Conservation (phyloP, 192 early-diverging fungal genomes). For the Radiomyces spectabilis region DNA sequence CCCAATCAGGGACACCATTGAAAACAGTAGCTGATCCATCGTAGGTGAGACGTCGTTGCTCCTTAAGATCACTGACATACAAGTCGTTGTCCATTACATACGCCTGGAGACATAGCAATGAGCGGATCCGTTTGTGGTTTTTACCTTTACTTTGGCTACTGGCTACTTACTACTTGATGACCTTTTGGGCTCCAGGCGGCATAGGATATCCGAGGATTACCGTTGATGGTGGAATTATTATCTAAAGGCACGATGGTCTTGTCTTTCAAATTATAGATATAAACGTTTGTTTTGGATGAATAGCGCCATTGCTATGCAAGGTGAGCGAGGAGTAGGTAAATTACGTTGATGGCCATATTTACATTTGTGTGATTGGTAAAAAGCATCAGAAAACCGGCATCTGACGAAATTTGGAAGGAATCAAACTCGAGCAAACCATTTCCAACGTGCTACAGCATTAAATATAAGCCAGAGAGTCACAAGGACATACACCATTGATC, state of each 20-base stretch:
- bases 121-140: not conserved
- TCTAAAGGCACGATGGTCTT: slow-evolving; percentile 54
- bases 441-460: not conserved
- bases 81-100: slow-evolving; percentile 90
- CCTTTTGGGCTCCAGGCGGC: slow-evolving; percentile 76
- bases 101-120: slow-evolving; percentile 18
- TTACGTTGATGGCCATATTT: not conserved
- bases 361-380: slow-evolving; percentile 49
- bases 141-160: not conserved
- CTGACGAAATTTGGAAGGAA: slow-evolving; percentile 54
- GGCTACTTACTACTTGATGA: slow-evolving; percentile 44
- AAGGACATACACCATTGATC: not conserved
- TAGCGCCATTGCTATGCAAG: slow-evolving; percentile 68
- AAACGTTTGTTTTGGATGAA: slow-evolving; percentile 76
- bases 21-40: slow-evolving; percentile 79
- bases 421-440: slow-evolving; percentile 3
- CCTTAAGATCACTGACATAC: slow-evolving; percentile 64
- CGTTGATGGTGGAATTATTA: slow-evolving; percentile 25
- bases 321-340: not conserved
- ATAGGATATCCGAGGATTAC: slow-evolving; percentile 48
- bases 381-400: slow-evolving; percentile 74
- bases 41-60: slow-evolving; percentile 69
- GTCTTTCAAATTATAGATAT: slow-evolving; percentile 61
- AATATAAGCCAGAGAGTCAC: not conserved
- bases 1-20: slow-evolving; percentile 96